Evolutionary conservation across 129 eudicot species (phyloP), one percentile per base, ranked within the genome.

Genomic region (Escallonia herrerae): DNA sequence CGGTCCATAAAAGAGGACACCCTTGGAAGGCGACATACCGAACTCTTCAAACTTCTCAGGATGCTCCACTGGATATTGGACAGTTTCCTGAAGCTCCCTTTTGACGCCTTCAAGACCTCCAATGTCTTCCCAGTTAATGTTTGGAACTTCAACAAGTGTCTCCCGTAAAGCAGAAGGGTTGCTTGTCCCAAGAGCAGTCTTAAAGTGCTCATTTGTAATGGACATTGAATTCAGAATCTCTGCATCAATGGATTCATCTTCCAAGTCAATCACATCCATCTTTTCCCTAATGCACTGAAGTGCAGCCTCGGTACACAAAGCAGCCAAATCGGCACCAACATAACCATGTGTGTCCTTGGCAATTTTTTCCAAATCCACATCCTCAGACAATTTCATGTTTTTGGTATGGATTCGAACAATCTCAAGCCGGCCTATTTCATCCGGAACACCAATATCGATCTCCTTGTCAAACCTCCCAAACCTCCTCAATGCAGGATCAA

Each of bases 131-230:
- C 98, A 93, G 53, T 74, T 73, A 44, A 81, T 86, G 77, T 93
- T 93, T 41, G 98, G 98, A 14, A 93, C 98, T 66, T 93, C 98
- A 60, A 93, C 87, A 66, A 88, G 84, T 0, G 98, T 93, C 74
- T 93, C 98, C 68, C 98, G 96, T 33, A 93, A 76, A 60, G 98
- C 98, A 74, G 98, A 93, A 9, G 98, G 98, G 61, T 93, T 93
- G 81, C 98, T 93, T 6, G 88, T 86, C 14, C 95, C 96, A 69
- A 93, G 96, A 49, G 98, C 98, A 59, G 98, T 88, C 8, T 67
- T 62, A 50, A 88, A 93, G 52, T 93, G 98, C 75, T 93, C 98
- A 39, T 93, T 88, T 3, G 96, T 72, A 12, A 93, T 96, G 7
- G 96, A 86, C 98, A 93, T 93, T 2, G 98, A 93, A 15, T 93